Evolutionary conservation across 2,329 filamentous ascomycete genomes (phyloP).

Genomic region (Graphilbum ipis-grandicollis): DNA sequence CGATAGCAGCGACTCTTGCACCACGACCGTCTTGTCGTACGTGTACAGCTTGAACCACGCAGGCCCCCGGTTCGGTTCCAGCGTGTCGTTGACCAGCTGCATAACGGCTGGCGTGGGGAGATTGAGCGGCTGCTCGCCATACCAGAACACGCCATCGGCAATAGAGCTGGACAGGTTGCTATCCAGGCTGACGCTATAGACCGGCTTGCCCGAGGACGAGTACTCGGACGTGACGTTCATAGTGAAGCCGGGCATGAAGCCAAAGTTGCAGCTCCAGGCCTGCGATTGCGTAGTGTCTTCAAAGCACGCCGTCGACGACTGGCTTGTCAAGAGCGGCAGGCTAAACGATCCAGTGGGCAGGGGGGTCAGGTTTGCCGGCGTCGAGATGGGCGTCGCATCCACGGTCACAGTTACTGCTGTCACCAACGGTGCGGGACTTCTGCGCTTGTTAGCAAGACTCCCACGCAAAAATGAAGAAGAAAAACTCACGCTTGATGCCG

Average conservation of each 20-base stretch:
- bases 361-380: conserved; percentile 31
- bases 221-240: conserved; percentile 22
- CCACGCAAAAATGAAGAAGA: no score
- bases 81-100: conserved; percentile 32
- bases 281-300: conserved; percentile 32
- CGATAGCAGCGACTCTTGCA: conserved; percentile 24
- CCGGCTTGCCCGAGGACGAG: conserved; percentile 16
- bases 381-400: conserved; percentile 33
- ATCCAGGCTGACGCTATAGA: conserved; percentile 24
- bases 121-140: conserved; percentile 35
- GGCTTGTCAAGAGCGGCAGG: conserved; percentile 34
- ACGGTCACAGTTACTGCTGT: conserved; percentile 19
- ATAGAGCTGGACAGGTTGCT: conserved; percentile 20
- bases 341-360: conserved; percentile 37
- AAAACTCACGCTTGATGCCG: conserved; percentile 1
- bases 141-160: conserved; percentile 23
- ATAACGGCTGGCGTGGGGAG: conserved; percentile 22
- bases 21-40: conserved; percentile 39
- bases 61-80: conserved; percentile 28
- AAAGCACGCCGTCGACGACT: conserved; percentile 37
- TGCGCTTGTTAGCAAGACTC: not conserved
- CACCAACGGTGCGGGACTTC: no score
- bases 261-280: conserved; percentile 47
- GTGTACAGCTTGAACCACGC: conserved; percentile 32
- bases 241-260: conserved; percentile 19